Conservation (phyloP, 2,329 filamentous ascomycete species). For the Penicillium palitans region DNA sequence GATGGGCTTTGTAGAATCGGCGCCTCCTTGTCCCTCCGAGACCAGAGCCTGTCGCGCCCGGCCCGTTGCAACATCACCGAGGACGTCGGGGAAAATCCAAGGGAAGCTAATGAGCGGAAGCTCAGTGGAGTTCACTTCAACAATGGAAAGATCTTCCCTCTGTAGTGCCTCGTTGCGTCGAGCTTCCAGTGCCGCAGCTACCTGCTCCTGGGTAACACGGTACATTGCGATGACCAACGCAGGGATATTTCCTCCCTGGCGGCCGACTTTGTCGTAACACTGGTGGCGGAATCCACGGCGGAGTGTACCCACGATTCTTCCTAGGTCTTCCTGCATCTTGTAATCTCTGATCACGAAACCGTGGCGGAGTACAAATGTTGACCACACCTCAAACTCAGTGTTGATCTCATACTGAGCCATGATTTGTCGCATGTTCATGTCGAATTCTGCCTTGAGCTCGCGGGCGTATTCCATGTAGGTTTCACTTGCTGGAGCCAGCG, state of each 20-base stretch:
- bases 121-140: slow-evolving; percentile 27
- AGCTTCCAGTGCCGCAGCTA: slow-evolving; percentile 59
- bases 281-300: slow-evolving; percentile 67
- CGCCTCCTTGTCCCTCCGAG: background rate
- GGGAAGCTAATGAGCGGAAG: slow-evolving; percentile 92
- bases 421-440: slow-evolving; percentile 71
- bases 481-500: slow-evolving; percentile 56
- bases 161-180: slow-evolving; percentile 32
- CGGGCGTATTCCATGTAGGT: slow-evolving; percentile 59
- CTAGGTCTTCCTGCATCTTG: slow-evolving; percentile 82
- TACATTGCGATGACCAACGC: slow-evolving; percentile 88
- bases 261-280: slow-evolving; percentile 66
- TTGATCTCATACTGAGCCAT: slow-evolving; percentile 81
- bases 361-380: slow-evolving; percentile 76
- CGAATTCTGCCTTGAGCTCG: slow-evolving; percentile 74
- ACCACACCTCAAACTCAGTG: slow-evolving; percentile 91
- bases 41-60: slow-evolving; percentile 24
- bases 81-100: slow-evolving; percentile 77
- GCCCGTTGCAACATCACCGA: slow-evolving; percentile 66
- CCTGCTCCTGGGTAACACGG: slow-evolving; percentile 71
- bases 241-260: slow-evolving; percentile 59
- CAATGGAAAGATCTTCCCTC: slow-evolving; percentile 8
- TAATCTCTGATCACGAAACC: slow-evolving; percentile 74
- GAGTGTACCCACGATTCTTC: slow-evolving; percentile 64
- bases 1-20: background rate